Evolutionary conservation across 192 early-diverging fungal species (phyloP).

Genomic region (Coemansia biformis): DNA sequence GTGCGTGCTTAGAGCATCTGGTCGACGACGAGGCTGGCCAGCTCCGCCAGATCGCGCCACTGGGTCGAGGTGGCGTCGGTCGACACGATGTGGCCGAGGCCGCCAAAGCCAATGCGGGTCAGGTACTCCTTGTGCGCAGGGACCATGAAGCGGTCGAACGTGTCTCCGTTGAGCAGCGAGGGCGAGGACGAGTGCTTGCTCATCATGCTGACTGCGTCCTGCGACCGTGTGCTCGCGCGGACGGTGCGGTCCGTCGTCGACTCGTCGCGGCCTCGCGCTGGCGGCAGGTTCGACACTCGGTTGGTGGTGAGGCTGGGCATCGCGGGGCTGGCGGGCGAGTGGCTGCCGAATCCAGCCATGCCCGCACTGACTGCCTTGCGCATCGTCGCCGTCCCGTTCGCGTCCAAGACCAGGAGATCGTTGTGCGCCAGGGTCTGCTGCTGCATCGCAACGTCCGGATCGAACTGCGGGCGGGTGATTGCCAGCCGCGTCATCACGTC

Average conservation of each 20-base stretch:
- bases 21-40: conserved; percentile 53
- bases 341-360: neutral
- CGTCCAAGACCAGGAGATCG: conserved; percentile 11
- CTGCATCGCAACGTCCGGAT: conserved; percentile 48
- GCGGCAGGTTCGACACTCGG: conserved; percentile 35
- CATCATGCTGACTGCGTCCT: conserved; percentile 42
- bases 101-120: conserved; percentile 41
- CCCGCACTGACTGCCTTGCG: conserved; percentile 38
- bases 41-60: conserved; percentile 46
- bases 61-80: conserved; percentile 36
- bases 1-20: conserved; percentile 24
- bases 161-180: conserved; percentile 19
- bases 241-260: conserved; percentile 20
- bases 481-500: conserved; percentile 46
- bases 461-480: conserved; percentile 49
- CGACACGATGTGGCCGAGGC: conserved; percentile 34
- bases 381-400: conserved; percentile 31
- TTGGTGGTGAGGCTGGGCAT: conserved; percentile 1
- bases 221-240: conserved; percentile 17
- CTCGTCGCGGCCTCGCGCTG: conserved; percentile 39
- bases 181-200: conserved; percentile 46
- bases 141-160: conserved; percentile 48
- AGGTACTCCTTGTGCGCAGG: conserved; percentile 44
- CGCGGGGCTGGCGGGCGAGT: conserved; percentile 9
- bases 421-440: conserved; percentile 29